Evolutionary conservation across 208 protist genomes (phyloP).

Genomic region (Crithidia sp.): DNA sequence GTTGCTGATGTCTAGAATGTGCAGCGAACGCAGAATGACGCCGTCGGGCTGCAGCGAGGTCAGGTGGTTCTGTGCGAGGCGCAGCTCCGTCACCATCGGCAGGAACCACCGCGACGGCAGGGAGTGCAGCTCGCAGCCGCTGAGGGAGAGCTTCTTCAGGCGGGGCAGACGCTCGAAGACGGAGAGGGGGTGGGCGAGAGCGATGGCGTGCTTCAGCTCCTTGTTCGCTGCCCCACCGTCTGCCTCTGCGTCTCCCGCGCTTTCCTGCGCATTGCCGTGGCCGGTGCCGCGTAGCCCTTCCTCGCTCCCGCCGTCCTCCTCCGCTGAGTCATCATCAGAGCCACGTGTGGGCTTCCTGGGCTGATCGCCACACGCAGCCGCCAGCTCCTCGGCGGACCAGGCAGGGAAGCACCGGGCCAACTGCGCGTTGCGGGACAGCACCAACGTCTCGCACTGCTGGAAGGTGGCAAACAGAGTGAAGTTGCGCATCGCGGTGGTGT

Average conservation of each 20-base stretch:
- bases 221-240: conserved; percentile 7
- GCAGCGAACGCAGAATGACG: conserved; percentile 80
- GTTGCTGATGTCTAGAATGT: conserved; percentile 85
- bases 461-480: conserved; percentile 54
- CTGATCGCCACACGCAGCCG: conserved; percentile 1
- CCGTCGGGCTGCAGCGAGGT: conserved; percentile 75
- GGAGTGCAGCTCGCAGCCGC: conserved; percentile 62
- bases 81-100: conserved; percentile 77
- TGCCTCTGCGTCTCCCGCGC: background rate
- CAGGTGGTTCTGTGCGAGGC: conserved; percentile 74
- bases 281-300: no score
- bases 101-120: conserved; percentile 83
- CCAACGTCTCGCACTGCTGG: conserved; percentile 65
- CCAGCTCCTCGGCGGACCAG: conserved; percentile 11
- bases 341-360: no score
- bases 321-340: no score
- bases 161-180: conserved; percentile 66
- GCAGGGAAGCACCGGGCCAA: conserved; percentile 43
- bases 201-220: conserved; percentile 13
- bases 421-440: conserved; percentile 74
- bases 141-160: conserved; percentile 85
- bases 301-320: no score
- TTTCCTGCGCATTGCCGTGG: no score
- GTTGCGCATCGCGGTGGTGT: conserved; percentile 46
- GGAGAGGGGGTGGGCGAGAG: conserved; percentile 69